These are phyloP conservation scores for Plasmodium vivax DNA, from an alignment of 169 alveolate genomes.

Conservation along the genomic window DNA sequence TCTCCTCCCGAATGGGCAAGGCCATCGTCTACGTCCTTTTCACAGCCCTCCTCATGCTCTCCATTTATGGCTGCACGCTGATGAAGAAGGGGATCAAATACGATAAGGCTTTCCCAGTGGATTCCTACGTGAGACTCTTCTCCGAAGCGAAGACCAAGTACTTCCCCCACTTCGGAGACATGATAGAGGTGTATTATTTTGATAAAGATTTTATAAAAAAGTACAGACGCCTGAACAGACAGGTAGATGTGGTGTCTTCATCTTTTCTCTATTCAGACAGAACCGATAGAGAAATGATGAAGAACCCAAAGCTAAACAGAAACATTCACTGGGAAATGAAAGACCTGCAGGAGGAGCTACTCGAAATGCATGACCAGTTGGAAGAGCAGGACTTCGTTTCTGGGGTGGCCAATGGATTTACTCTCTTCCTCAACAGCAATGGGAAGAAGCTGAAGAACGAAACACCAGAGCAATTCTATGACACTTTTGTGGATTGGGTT, in stretches of 20 bases:
- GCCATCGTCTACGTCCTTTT: slow-evolving; percentile 24
- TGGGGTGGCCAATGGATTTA: slow-evolving; percentile 41
- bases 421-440: slow-evolving; percentile 21
- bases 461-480: background rate
- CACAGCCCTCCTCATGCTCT: background rate
- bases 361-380: background rate
- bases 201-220: slow-evolving; percentile 42
- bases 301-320: slow-evolving; percentile 17
- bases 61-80: slow-evolving; percentile 61
- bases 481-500: slow-evolving; percentile 36
- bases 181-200: slow-evolving; percentile 52
- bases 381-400: slow-evolving; percentile 54
- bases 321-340: slow-evolving; percentile 27
- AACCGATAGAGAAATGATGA: slow-evolving; percentile 23
- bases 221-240: background rate
- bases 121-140: slow-evolving; percentile 55
- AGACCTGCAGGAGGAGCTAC: background rate
- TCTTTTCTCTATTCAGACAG: slow-evolving; percentile 16
- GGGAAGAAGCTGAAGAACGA: background rate
- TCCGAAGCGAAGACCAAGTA: slow-evolving; percentile 11
- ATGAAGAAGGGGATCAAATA: slow-evolving; percentile 69
- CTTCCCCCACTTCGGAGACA: slow-evolving; percentile 49
- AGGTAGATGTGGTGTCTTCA: background rate
- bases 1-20: slow-evolving; percentile 57
- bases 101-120: slow-evolving; percentile 57